Percentiles rank a stretch among this genome's conserved stretches.
These are phyloP conservation scores for Eucalyptus victrix DNA, from an alignment of 345 rosid genomes.

Conservation along the genomic window DNA sequence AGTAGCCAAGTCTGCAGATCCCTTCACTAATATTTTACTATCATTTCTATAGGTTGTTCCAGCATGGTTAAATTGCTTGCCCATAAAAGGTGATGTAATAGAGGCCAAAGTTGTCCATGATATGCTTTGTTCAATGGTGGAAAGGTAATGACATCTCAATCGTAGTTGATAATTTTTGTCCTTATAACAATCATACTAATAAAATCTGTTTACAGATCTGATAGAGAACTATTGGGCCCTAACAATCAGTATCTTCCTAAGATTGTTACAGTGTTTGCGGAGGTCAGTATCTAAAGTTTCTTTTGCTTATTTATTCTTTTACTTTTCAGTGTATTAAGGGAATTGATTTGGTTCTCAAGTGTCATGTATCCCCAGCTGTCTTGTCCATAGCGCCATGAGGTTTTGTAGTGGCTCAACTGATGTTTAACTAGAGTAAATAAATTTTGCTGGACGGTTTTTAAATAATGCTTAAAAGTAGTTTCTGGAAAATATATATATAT, in stretches of 20 bases:
- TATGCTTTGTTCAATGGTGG: conserved; percentile 94
- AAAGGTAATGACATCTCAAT: conserved; percentile 39
- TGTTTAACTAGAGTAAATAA: not conserved
- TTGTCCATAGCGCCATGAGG: not conserved
- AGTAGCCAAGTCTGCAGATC: not conserved
- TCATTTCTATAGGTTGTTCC: conserved; percentile 52
- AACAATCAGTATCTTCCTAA: conserved; percentile 83
- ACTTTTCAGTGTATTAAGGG: not conserved
- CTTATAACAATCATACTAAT: not conserved
- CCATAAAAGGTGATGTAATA: conserved; percentile 79
- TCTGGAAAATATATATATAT: not conserved
- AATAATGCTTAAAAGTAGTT: not conserved
- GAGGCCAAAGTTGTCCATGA: conserved; percentile 98
- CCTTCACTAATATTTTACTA: not conserved
- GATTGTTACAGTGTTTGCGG: conserved; percentile 81
- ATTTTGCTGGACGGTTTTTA: not conserved
- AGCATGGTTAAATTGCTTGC: conserved; percentile 98
- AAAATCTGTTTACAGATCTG: conserved; percentile 52
- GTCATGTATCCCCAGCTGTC: not conserved
- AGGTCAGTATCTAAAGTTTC: conserved; percentile 18
- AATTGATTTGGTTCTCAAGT: not conserved
- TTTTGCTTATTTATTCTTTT: not conserved
- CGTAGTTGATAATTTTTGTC: not conserved
- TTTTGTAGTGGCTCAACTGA: not conserved
- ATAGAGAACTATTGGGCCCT: conserved; percentile 74